Base-by-base conservation (phyloP, 768 basidiomycete genomes). In the Termitomyces sp. region DNA sequence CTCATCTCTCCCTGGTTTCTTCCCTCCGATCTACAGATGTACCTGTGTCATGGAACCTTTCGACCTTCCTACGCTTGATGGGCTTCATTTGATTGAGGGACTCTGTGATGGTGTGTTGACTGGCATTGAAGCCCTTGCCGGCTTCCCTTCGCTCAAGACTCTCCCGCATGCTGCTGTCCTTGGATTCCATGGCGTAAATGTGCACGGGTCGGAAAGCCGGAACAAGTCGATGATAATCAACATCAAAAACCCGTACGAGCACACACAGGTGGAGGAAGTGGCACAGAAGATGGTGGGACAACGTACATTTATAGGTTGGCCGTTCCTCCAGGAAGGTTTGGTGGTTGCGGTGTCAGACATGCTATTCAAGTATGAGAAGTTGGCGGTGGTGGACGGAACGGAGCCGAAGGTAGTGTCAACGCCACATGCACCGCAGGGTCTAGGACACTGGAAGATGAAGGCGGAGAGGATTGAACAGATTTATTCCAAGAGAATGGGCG, bases 181-280 rank as follows among this genome's bases (percentile, higher is more conserved):
- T 26, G 94, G 88, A 16, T 82, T 85, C 72, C 96, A 98, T 67
- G 85, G 88, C 23, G 95, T 98, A 65, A 97, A 95, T 68, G 87
- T 98, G 13, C 96, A 98, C 71, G 92, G 93, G 56, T 77, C 85
- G 0, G 95, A 97, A 69, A 92, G 87, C 63, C 82, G 88, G 40
- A 96, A 96, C 75, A 93, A 95, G 73, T 95, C 93, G 2, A 95
- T 99, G 87, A 78, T 98, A 54, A 81, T 98, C 26, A 85, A 90
- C 63, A 85, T 98, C 64, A 76, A 89, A 50, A 91, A 93, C 67
- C 81, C 82, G 0, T 81, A 88, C 69, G 91, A 93, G 61, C 73
- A 72, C 49, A 76, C 76, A 63, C 89, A 86, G 71, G 73, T 83
- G 6, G 84, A 88, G 66, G 89, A 90, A 14, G 72, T 97, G 28